Evolutionary conservation across 345 rosid species (phyloP).

Genomic region (Cochlearia excelsa): DNA sequence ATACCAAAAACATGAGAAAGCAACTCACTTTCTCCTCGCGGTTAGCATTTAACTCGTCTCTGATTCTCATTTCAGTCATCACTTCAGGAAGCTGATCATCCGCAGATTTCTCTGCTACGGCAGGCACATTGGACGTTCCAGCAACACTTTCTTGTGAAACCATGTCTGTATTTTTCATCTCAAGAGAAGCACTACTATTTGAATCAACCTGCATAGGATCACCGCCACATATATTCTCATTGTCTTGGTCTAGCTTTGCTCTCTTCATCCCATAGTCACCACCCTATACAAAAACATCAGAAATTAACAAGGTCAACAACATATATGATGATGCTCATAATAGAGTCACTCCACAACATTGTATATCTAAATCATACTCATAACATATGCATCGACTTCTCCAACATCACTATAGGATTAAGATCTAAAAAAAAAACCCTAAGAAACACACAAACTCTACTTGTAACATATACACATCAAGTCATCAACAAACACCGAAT

Average conservation of each 20-base stretch:
- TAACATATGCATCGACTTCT: slow-evolving; percentile 7
- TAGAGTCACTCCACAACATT: background rate
- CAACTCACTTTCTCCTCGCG: slow-evolving; percentile 57
- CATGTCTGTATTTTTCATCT: slow-evolving; percentile 46
- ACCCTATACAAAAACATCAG: slow-evolving; percentile 42
- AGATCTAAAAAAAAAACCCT: slow-evolving; percentile 26
- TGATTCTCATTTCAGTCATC: slow-evolving; percentile 57
- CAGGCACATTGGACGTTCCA: slow-evolving; percentile 47
- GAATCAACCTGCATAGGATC: slow-evolving; percentile 49
- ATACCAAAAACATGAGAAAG: background rate
- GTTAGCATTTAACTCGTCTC: slow-evolving; percentile 50
- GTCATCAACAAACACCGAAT: background rate
- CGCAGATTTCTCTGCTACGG: slow-evolving; percentile 40
- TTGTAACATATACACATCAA: slow-evolving; percentile 14
- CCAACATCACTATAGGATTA: background rate
- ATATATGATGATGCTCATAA: slow-evolving; percentile 2
- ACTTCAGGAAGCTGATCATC: slow-evolving; percentile 63
- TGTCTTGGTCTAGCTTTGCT: slow-evolving; percentile 67
- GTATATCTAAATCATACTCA: background rate
- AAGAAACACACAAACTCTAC: slow-evolving; percentile 7
- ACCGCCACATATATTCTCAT: slow-evolving; percentile 32
- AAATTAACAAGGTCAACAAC: slow-evolving; percentile 28
- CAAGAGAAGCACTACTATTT: slow-evolving; percentile 43
- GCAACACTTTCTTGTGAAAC: slow-evolving; percentile 51
- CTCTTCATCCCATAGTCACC: slow-evolving; percentile 72